phyloP scores from a whole-genome alignment of 805 yeast genomes.

The Candida tibetensis region DNA sequence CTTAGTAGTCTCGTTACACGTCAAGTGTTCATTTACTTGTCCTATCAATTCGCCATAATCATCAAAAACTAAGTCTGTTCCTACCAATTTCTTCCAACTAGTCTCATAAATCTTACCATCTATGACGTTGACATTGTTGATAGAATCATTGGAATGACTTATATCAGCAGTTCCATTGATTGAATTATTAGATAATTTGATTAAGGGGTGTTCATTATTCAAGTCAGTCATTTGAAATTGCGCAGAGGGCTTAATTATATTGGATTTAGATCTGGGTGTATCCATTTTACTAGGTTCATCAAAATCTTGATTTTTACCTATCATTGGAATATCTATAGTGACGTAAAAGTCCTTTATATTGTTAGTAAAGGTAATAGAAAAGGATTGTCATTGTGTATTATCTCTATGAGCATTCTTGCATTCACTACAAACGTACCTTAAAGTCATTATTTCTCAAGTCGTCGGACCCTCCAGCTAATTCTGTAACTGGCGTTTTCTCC shows the following conservation, averaged over 20 bases:
- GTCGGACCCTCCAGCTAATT: conserved; percentile 13
- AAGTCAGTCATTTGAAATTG: conserved; percentile 38
- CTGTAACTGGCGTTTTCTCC: conserved; percentile 20
- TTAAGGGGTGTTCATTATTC: conserved; percentile 31
- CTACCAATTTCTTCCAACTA: conserved; percentile 72
- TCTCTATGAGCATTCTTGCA: background rate
- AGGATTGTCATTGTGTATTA: conserved; percentile 4
- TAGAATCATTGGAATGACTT: conserved; percentile 14
- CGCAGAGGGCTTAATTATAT: conserved; percentile 39
- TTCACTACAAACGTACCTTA: conserved; percentile 23
- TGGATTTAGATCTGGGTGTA: conserved; percentile 16
- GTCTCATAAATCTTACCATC: conserved; percentile 64
- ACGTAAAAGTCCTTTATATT: conserved; percentile 32
- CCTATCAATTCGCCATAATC: conserved; percentile 43
- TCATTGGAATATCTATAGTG: conserved; percentile 31
- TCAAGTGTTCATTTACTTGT: conserved; percentile 38
- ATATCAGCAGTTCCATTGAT: conserved; percentile 6
- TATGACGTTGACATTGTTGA: conserved; percentile 30
- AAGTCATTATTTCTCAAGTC: conserved; percentile 18
- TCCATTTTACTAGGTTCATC: conserved; percentile 9
- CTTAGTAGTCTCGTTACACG: conserved; percentile 26
- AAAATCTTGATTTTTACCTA: conserved; percentile 12
- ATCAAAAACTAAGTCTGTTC: conserved; percentile 58
- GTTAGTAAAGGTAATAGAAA: conserved; percentile 2
- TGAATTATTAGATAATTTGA: conserved; percentile 34